These are phyloP conservation scores for Fusarium compactum DNA, from an alignment of 2,329 filamentous ascomycete species.

Conservation along the genomic window DNA sequence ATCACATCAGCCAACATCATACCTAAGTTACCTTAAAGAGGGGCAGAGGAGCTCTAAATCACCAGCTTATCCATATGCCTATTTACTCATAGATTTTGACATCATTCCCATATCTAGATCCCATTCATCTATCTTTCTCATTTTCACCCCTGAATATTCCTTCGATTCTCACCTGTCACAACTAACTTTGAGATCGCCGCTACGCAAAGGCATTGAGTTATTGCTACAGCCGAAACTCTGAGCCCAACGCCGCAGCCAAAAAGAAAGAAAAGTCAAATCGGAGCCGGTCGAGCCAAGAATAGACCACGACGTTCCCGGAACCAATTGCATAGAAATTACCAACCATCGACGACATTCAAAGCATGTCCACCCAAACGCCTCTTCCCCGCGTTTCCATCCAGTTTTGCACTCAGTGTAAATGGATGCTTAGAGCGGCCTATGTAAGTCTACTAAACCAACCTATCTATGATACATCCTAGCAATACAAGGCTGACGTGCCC, in stretches of 20 bases:
- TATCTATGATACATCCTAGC: neutral
- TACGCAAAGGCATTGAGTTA: conserved; percentile 6
- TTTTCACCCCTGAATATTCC: neutral
- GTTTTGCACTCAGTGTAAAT: conserved; percentile 94
- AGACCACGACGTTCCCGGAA: conserved; percentile 32
- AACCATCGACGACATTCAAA: conserved; percentile 16
- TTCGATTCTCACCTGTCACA: neutral
- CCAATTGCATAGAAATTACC: conserved; percentile 3
- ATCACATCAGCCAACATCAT: conserved; percentile 6
- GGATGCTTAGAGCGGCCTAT: conserved; percentile 89
- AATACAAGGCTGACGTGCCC: neutral
- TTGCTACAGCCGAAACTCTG: conserved; percentile 12
- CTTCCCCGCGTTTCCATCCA: conserved; percentile 84
- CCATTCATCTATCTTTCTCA: neutral
- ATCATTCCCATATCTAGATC: neutral
- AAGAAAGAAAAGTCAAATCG: conserved; percentile 22
- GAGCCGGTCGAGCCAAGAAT: conserved; percentile 1
- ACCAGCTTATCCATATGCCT: neutral
- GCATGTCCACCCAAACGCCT: conserved; percentile 21
- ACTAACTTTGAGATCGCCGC: neutral
- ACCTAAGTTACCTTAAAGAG: conserved; percentile 6
- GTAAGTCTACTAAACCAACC: conserved; percentile 64
- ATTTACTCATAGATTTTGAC: neutral
- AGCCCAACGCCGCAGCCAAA: conserved; percentile 11
- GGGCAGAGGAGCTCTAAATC: conserved; percentile 7